Conservation (phyloP, 2,329 filamentous ascomycete species). For the Sarocladiaceae sp. region DNA sequence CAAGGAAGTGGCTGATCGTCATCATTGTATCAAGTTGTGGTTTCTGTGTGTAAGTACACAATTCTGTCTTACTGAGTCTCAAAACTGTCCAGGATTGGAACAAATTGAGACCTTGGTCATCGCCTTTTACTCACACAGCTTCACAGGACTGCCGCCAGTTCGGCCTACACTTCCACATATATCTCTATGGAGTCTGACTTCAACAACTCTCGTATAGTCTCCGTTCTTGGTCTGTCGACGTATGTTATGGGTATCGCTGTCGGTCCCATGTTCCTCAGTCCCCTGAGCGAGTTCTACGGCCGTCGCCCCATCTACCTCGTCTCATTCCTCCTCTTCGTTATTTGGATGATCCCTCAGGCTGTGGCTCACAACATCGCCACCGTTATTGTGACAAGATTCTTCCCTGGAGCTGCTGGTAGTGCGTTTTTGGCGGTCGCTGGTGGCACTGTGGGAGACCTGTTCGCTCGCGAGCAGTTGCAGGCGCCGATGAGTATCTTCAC, state of each 20-base stretch:
- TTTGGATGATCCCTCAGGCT: slow-evolving; percentile 79
- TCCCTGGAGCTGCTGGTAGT: slow-evolving; percentile 68
- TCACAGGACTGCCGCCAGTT: slow-evolving; percentile 74
- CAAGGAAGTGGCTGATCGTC: slow-evolving; percentile 77
- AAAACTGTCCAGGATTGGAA: not conserved
- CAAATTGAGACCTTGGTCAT: too few species aligned
- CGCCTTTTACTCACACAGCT: not conserved
- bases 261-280: slow-evolving; percentile 59
- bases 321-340: slow-evolving; percentile 69
- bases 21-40: slow-evolving; percentile 69
- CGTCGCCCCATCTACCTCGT: slow-evolving; percentile 75
- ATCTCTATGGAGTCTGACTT: slow-evolving; percentile 69
- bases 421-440: slow-evolving; percentile 72
- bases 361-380: slow-evolving; percentile 79
- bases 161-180: slow-evolving; percentile 87
- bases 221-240: slow-evolving; percentile 74
- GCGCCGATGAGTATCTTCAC: slow-evolving; percentile 82
- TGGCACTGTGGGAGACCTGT: slow-evolving; percentile 81
- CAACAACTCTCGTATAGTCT: slow-evolving; percentile 63
- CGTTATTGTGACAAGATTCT: slow-evolving; percentile 72
- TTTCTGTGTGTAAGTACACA: slow-evolving; percentile 74
- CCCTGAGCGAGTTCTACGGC: slow-evolving; percentile 75
- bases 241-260: slow-evolving; percentile 74
- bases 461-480: slow-evolving; percentile 63
- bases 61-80: not conserved